A percentile compares a stretch with the other conserved stretches of the same genome.
phyloP scores from a whole-genome alignment of 129 eudicot species.

The Lactuca saligna region DNA sequence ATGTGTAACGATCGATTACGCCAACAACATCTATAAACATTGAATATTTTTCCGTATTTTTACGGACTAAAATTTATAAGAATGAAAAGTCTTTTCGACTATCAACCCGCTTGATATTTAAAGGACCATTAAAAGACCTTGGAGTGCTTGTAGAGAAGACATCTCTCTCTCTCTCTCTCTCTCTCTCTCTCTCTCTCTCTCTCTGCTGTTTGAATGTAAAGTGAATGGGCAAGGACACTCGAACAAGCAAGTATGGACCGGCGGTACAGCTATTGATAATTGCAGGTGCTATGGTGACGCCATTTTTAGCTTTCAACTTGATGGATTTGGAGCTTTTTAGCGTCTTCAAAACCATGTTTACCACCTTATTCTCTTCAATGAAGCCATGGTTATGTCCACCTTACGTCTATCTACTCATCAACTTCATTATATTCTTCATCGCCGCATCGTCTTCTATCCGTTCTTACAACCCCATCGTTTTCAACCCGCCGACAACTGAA shows the following conservation, averaged over 20 bases:
- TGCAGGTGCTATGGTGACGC: constrained; percentile 27
- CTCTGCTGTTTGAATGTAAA: constrained; percentile 23
- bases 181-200: background rate
- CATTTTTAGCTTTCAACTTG: constrained; percentile 24
- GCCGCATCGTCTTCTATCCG: constrained; percentile 28
- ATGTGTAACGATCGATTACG: background rate
- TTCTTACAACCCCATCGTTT: constrained; percentile 33
- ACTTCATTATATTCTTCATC: constrained; percentile 53
- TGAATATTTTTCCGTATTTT: background rate
- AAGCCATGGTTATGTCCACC: constrained; percentile 56
- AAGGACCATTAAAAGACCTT: constrained; percentile 16
- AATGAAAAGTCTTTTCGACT: constrained; percentile 18
- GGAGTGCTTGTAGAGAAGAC: constrained; percentile 28
- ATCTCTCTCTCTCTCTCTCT: constrained; percentile 23
- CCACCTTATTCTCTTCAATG: constrained; percentile 31
- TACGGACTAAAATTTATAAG: background rate
- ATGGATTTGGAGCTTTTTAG: constrained; percentile 38
- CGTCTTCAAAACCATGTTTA: constrained; percentile 31
- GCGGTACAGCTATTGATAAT: constrained; percentile 21
- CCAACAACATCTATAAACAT: background rate
- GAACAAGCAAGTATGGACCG: constrained; percentile 15
- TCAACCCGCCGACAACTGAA: constrained; percentile 23
- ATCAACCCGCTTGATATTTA: constrained; percentile 1
- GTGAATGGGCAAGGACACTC: constrained; percentile 30
- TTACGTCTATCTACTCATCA: constrained; percentile 54